A percentile compares a stretch with the other conserved stretches of the same genome.
These are phyloP conservation scores for Vishniacozyma victoriae DNA, from an alignment of 768 basidiomycete species.

Conservation along the genomic window DNA sequence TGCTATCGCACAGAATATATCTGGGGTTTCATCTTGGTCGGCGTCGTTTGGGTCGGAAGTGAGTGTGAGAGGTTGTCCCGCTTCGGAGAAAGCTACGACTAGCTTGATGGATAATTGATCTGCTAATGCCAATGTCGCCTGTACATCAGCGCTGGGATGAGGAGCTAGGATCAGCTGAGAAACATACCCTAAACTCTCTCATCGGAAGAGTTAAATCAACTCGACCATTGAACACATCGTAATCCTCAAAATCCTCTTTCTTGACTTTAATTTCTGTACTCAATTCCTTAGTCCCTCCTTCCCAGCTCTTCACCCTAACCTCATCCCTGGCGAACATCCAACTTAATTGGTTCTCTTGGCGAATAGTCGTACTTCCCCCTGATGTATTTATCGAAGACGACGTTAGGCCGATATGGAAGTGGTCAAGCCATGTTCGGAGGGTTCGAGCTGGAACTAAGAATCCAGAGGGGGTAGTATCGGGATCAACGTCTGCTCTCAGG, in stretches of 20 bases:
- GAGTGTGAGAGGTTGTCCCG: conserved; percentile 40
- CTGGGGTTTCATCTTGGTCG: conserved; percentile 15
- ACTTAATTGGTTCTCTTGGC: conserved; percentile 35
- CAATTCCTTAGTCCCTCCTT: conserved; percentile 27
- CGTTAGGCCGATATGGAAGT: conserved; percentile 29
- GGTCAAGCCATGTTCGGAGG: conserved; percentile 43
- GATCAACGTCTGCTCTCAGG: conserved; percentile 39
- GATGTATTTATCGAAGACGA: background rate
- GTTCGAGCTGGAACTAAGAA: conserved; percentile 35
- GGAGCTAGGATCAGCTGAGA: background rate
- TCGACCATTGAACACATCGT: conserved; percentile 24
- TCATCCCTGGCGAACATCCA: conserved; percentile 42
- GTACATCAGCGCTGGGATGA: background rate
- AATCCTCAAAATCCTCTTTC: conserved; percentile 39
- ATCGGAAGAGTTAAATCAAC: conserved; percentile 44
- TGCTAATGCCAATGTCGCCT: conserved; percentile 41
- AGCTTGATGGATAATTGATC: conserved; percentile 36
- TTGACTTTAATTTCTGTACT: conserved; percentile 41
- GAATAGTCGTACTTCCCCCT: conserved; percentile 1
- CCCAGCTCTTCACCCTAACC: conserved; percentile 42
- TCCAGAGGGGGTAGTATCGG: conserved; percentile 31
- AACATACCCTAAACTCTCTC: conserved; percentile 44
- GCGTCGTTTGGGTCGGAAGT: conserved; percentile 18
- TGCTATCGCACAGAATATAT: conserved; percentile 43
- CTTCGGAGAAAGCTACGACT: conserved; percentile 32